Conservation (phyloP, 2,329 filamentous ascomycete genomes). For the Leptographium wingfieldii region DNA sequence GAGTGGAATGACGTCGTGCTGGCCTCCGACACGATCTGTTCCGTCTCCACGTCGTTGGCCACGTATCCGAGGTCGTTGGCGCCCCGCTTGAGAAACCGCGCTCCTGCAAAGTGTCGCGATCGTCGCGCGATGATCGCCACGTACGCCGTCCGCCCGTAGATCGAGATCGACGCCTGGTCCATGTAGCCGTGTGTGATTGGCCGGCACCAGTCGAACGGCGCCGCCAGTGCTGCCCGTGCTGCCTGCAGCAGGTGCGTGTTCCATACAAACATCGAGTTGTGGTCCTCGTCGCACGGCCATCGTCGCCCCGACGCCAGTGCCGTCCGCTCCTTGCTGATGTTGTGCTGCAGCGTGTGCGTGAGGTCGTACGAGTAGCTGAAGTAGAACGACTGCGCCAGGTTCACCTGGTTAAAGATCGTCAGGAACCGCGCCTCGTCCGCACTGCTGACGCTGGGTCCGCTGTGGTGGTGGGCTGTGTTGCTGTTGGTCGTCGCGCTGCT, state of each 20-base stretch:
- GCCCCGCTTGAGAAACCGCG: conserved; percentile 85
- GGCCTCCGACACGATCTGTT: conserved; percentile 94
- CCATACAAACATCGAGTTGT: conserved; percentile 97
- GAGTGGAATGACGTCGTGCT: conserved; percentile 92
- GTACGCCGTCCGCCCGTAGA: conserved; percentile 81
- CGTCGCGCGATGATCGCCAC: conserved; percentile 88
- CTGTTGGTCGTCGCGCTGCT: conserved; percentile 29
- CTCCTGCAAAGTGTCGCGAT: conserved; percentile 87
- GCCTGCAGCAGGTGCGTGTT: conserved; percentile 81
- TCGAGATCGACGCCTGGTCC: conserved; percentile 71
- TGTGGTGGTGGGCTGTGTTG: neutral
- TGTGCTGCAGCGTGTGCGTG: conserved; percentile 81
- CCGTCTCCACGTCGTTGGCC: conserved; percentile 96
- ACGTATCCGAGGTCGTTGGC: conserved; percentile 92
- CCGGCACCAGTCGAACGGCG: conserved; percentile 89
- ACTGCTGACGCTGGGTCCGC: conserved; percentile 12
- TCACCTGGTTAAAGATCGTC: conserved; percentile 78
- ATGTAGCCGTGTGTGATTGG: conserved; percentile 95
- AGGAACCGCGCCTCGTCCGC: conserved; percentile 84
- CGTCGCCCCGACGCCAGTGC: conserved; percentile 53
- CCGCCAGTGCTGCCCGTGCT: conserved; percentile 54
- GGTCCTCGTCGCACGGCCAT: conserved; percentile 48
- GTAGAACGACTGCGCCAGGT: conserved; percentile 86
- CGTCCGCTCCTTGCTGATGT: conserved; percentile 69
- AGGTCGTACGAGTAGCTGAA: conserved; percentile 98